A percentile compares a stretch with the other conserved stretches of the same genome.
Conservation (phyloP, 192 early-diverging fungal species). For the Coemansia sp. region DNA sequence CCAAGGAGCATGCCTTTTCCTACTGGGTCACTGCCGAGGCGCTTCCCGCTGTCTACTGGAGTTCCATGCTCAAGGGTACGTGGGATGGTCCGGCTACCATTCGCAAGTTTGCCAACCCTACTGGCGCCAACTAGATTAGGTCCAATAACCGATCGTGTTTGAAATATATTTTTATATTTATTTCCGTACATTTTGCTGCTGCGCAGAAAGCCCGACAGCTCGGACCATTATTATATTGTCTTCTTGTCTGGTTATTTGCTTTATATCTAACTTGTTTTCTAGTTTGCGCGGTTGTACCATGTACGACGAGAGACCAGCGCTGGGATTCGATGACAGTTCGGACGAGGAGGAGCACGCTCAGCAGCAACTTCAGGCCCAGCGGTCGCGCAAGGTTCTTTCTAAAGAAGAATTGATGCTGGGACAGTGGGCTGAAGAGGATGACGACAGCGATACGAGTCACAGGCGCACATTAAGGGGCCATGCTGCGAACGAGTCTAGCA, state of each 20-base stretch:
- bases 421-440: slow-evolving; percentile 30
- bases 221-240: not conserved
- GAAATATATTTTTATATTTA: not conserved
- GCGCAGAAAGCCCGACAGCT: no score
- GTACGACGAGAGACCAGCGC: slow-evolving; percentile 11
- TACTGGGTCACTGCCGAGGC: slow-evolving; percentile 80
- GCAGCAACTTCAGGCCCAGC: not conserved
- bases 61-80: slow-evolving; percentile 73
- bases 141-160: not conserved
- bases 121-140: slow-evolving; percentile 17
- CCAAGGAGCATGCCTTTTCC: slow-evolving; percentile 64
- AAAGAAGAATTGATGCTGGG: slow-evolving; percentile 47
- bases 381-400: slow-evolving; percentile 1
- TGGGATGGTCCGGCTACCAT: slow-evolving; percentile 74
- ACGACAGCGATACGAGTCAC: not conserved
- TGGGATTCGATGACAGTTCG: slow-evolving; percentile 38
- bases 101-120: slow-evolving; percentile 64
- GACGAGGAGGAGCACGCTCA: slow-evolving; percentile 19
- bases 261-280: not conserved
- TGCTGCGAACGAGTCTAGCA: not conserved
- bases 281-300: not conserved
- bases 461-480: not conserved
- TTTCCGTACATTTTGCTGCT: no score
- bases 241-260: not conserved
- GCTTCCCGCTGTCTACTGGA: slow-evolving; percentile 84